These are phyloP conservation scores for Coniochaeta sp. DNA, from an alignment of 2,329 filamentous ascomycete genomes.

Conservation along the genomic window DNA sequence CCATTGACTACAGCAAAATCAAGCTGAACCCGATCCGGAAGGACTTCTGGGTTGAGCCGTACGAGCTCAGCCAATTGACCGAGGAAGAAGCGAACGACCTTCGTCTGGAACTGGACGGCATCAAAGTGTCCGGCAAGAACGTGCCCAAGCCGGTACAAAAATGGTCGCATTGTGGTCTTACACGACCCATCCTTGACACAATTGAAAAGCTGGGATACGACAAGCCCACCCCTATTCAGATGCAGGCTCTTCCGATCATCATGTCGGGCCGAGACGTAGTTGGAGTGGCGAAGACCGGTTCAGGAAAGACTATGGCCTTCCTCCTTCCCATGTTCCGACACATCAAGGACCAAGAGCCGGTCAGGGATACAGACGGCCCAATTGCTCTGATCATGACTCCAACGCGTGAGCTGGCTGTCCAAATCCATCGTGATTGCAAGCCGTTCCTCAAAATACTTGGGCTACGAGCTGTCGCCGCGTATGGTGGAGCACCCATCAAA, in stretches of 20 bases:
- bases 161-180: slow-evolving; percentile 92
- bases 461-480: slow-evolving; percentile 83
- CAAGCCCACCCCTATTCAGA: slow-evolving; percentile 86
- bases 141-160: slow-evolving; percentile 91
- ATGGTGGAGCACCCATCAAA: slow-evolving; percentile 91
- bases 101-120: slow-evolving; percentile 84
- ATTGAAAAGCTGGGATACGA: slow-evolving; percentile 77
- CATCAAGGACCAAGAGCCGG: slow-evolving; percentile 83
- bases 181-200: slow-evolving; percentile 79
- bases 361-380: slow-evolving; percentile 80
- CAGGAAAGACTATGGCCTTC: slow-evolving; percentile 95
- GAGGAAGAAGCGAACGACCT: slow-evolving; percentile 78
- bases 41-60: slow-evolving; percentile 89
- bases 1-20: slow-evolving; percentile 78
- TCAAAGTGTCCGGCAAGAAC: slow-evolving; percentile 84
- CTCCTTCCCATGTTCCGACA: slow-evolving; percentile 95
- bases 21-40: slow-evolving; percentile 83
- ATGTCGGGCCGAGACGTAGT: slow-evolving; percentile 96
- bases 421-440: slow-evolving; percentile 92
- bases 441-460: slow-evolving; percentile 85
- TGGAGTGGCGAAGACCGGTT: slow-evolving; percentile 94
- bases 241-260: slow-evolving; percentile 87
- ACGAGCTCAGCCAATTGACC: slow-evolving; percentile 74
- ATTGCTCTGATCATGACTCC: slow-evolving; percentile 88
- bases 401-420: slow-evolving; percentile 85